phyloP scores from a whole-genome alignment of 2,329 filamentous ascomycete genomes.

The Sordariomycetes sp. region DNA sequence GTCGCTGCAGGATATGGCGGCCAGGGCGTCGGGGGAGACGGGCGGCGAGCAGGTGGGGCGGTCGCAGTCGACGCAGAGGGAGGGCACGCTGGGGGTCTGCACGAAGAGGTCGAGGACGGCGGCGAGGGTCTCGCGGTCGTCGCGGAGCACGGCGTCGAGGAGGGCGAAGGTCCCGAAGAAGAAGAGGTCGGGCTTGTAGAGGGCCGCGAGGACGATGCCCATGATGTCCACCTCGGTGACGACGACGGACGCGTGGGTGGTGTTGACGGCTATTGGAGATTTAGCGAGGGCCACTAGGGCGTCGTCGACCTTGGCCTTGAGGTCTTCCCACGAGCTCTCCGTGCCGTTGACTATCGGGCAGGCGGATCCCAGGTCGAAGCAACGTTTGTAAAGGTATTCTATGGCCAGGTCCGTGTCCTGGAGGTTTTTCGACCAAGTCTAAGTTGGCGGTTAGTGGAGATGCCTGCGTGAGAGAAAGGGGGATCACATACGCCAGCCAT shows the following conservation, averaged over 20 bases:
- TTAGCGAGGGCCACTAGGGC: slow-evolving; percentile 18
- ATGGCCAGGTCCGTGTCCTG: slow-evolving; percentile 24
- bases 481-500: slow-evolving; percentile 15
- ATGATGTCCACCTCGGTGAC: slow-evolving; percentile 21
- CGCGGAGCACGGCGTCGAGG: slow-evolving; percentile 3
- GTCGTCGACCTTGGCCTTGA: slow-evolving; percentile 14
- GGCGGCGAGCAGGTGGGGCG: slow-evolving; percentile 5
- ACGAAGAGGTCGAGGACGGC: slow-evolving; percentile 10
- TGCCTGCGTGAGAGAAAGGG: neutral
- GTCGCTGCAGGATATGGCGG: slow-evolving; percentile 11
- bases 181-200: slow-evolving; percentile 20
- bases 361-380: slow-evolving; percentile 16
- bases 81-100: slow-evolving; percentile 6
- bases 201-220: slow-evolving; percentile 11
- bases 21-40: slow-evolving; percentile 12
- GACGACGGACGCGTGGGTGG: slow-evolving; percentile 10
- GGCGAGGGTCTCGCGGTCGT: slow-evolving; percentile 2
- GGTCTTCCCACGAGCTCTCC: slow-evolving; percentile 5
- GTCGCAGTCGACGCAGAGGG: neutral
- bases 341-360: slow-evolving; percentile 5
- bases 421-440: slow-evolving; percentile 24
- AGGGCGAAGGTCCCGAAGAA: slow-evolving; percentile 4
- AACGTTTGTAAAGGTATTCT: slow-evolving; percentile 22
- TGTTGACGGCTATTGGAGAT: slow-evolving; percentile 13
- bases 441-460: neutral